Base-by-base conservation (phyloP, 305 asterid species). In the Solanum hybrid region DNA sequence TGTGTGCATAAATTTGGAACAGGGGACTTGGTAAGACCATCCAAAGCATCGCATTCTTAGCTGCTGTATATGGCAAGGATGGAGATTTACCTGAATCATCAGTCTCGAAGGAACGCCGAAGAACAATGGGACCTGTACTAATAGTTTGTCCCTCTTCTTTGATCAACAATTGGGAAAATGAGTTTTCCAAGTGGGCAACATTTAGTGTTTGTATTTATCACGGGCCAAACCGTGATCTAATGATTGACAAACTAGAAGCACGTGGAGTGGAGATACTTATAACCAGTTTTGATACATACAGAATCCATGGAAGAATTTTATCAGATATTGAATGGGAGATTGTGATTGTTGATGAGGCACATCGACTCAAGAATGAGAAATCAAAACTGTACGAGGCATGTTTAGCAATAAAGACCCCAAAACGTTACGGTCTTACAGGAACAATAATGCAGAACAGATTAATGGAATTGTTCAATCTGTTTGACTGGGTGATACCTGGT, bases 11-110 rank as follows among this genome's bases (percentile, higher is more conserved):
- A 26, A 27, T 56, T 12, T 88, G 84, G 89, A 69, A 90, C 93
- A 97, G 99, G 99, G 99, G 99, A 90, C 90, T 97, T 92, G 99
- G 99, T 13, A 97, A 97, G 94, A 97, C 99, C 79, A 96, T 97
- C 91, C 99, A 97, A 91, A 92, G 98, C 88, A 97, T 97, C 90
- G 98, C 98, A 87, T 95, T 97, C 91, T 90, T 97, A 93, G 96
- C 99, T 92, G 99, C 99, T 76, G 98, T 97, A 27, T 97, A 66
- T 89, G 94, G 93, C 73, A 96, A 96, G 91, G 97, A 90, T 88
- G 93, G 93, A 37, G 98, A 95, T 51, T 38, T 88, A 2, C 87
- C 87, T 34, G 93, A 92, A 85, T 89, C 89, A 88, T 90, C 89
- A 56, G 88, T 38, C 71, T 78, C 89, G 38, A 93, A 88, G 85